These are phyloP conservation scores for Diaporthe batatas DNA, from an alignment of 2,329 filamentous ascomycete species.

Conservation along the genomic window DNA sequence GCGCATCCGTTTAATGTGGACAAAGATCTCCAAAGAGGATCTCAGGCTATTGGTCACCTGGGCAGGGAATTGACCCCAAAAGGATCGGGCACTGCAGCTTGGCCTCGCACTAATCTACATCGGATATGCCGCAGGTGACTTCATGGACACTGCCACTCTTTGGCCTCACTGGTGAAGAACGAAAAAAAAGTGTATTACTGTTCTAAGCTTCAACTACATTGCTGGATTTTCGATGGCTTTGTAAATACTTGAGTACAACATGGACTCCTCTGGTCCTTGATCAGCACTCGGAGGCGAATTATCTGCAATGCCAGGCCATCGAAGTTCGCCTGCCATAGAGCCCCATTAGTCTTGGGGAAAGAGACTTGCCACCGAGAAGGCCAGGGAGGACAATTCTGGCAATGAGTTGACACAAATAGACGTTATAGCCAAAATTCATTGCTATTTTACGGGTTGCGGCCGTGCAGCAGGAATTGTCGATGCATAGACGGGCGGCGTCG, in stretches of 20 bases:
- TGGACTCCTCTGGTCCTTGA: slow-evolving; percentile 22
- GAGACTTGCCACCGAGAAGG: slow-evolving; percentile 10
- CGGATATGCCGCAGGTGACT: neutral
- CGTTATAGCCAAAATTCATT: slow-evolving; percentile 13
- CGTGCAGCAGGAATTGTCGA: slow-evolving; percentile 16
- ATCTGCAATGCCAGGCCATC: slow-evolving; percentile 20
- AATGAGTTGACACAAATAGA: slow-evolving; percentile 27
- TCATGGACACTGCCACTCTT: neutral
- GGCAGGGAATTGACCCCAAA: neutral
- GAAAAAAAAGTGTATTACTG: too few species aligned
- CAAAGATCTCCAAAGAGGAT: neutral
- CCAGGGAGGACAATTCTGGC: neutral
- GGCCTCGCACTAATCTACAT: slow-evolving; percentile 6
- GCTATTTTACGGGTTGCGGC: slow-evolving; percentile 18
- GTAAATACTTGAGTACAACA: neutral
- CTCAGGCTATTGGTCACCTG: neutral
- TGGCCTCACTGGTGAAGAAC: neutral
- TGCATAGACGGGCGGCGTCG: neutral
- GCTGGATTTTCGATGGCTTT: neutral
- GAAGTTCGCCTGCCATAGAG: neutral
- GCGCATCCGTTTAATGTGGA: neutral
- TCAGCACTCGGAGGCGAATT: slow-evolving; percentile 3
- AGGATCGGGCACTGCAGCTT: neutral
- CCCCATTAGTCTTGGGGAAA: neutral
- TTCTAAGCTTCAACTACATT: neutral